A percentile compares a stretch with the other conserved stretches of the same genome.
Conservation (phyloP, 1,284 basidiomycete species). For the Cryptococcus sp. region DNA sequence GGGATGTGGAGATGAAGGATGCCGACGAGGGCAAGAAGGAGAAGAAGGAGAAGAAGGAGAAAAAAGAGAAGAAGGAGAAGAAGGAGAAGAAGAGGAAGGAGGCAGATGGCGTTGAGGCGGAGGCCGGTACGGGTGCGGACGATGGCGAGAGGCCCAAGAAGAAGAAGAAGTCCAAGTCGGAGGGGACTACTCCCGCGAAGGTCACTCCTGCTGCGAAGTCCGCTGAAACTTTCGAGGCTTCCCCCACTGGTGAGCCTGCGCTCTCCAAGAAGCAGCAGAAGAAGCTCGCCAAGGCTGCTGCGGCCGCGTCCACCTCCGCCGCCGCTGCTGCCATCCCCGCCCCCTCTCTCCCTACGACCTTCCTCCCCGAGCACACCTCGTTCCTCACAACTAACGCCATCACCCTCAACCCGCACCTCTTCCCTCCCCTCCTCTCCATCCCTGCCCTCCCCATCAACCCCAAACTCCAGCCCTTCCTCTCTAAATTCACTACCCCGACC, state of each 20-base stretch:
- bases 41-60: conserved; percentile 19
- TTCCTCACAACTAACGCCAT: conserved; percentile 73
- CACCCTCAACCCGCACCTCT: conserved; percentile 60
- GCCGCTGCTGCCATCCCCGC: conserved; percentile 25
- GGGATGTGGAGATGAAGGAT: not conserved
- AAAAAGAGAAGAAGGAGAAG: conserved; percentile 27
- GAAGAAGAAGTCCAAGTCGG: conserved; percentile 44
- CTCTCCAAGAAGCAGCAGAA: conserved; percentile 46
- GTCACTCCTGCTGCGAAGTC: conserved; percentile 16
- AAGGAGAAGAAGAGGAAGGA: conserved; percentile 46
- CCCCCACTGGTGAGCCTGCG: conserved; percentile 5
- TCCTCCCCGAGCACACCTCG: conserved; percentile 55
- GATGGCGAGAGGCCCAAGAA: conserved; percentile 19
- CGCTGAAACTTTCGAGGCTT: conserved; percentile 16
- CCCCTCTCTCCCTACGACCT: conserved; percentile 23
- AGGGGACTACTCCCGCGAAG: conserved; percentile 27
- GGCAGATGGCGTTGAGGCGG: conserved; percentile 17
- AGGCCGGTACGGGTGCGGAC: conserved; percentile 3
- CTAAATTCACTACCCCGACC: conserved; percentile 79
- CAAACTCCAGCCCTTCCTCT: conserved; percentile 62
- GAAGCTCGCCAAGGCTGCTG: conserved; percentile 39
- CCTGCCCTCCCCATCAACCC: conserved; percentile 63
- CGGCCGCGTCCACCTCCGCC: conserved; percentile 13
- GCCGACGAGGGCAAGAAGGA: conserved; percentile 5
- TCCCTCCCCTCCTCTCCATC: conserved; percentile 75